Evolutionary conservation across 2,329 filamentous ascomycete species (phyloP), one percentile per base, ranked within the genome.

Genomic region (Paecilomyces dactylethromorphus): DNA sequence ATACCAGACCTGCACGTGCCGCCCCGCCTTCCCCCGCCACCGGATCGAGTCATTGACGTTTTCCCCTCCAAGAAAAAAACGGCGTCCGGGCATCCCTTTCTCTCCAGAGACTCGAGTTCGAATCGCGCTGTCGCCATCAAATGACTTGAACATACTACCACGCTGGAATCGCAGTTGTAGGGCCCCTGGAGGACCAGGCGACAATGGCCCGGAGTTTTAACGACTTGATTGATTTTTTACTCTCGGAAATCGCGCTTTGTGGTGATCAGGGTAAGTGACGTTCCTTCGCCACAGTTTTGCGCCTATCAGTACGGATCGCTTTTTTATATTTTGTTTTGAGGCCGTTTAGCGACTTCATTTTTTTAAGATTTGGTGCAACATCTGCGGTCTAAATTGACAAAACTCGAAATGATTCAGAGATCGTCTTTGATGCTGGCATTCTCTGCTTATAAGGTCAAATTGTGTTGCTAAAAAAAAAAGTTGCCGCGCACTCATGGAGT

Each of bases 221-320:
- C 67, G 78, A 81, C 55, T 72, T 87, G 63, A 77, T 87, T 61
- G 79, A 85, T 67, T 82, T 79, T 71, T 67, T 87, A 58, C 74
- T 87, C 54, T 79, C 81, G 60, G 81, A 85, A 70, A 80, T 87
- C 69, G 84, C 84, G 24, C 76, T 86, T 53, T 79, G 79, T 63
- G 84, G 84, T 63, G 77, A 78, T 56, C 76, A 80, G 78, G 85
- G 84, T 86, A 75, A 66, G 82, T 76, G 61, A 63, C 62, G 57
- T 53, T 45, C 15, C 15, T n/a, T 45, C 32, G 12, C 32, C 10
- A 33, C 10, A 13, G 32, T 10, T 33, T 33, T 33, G 32, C 32
- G 32, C 32, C 32, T 33, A 10, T 33, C 32, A 13, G 10, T 11
- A 11, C 32, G 7, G 12, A 11, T 10, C 32, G 7, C 32, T 56